These are phyloP conservation scores for Agrostemma githago DNA, from an alignment of 148 eudicot genomes.

Conservation along the genomic window DNA sequence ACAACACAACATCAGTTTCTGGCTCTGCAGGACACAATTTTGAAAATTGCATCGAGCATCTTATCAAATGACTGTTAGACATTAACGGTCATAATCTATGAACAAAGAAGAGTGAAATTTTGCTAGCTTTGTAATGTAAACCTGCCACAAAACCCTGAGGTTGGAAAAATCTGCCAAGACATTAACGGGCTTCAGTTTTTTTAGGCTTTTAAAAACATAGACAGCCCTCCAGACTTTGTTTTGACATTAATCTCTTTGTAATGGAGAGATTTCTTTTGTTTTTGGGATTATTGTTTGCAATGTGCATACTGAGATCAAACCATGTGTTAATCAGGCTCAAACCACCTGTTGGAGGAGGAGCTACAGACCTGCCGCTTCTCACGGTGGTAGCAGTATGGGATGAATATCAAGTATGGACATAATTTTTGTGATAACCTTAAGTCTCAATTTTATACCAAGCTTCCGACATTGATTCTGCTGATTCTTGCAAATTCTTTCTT, in stretches of 20 bases:
- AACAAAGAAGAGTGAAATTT: neutral
- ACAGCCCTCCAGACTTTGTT: neutral
- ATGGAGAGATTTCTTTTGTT: neutral
- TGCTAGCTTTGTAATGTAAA: neutral
- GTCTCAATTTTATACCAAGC: conserved; percentile 10
- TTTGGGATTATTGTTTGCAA: neutral
- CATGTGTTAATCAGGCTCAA: conserved; percentile 15
- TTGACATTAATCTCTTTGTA: neutral
- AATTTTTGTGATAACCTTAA: neutral
- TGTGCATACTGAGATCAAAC: neutral
- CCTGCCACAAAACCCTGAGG: neutral
- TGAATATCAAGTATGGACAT: neutral
- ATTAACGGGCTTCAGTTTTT: neutral
- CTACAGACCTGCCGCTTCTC: conserved; percentile 10
- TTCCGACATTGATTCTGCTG: conserved; percentile 11
- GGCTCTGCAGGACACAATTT: neutral
- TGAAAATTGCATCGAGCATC: neutral
- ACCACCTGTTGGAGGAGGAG: conserved; percentile 22
- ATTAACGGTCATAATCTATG: neutral
- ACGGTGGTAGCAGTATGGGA: conserved; percentile 1
- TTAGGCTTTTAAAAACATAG: neutral
- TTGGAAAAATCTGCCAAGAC: neutral
- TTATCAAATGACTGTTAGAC: neutral
- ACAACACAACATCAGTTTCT: neutral
- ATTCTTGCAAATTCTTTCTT: conserved; percentile 16